Evolutionary conservation across 495 filamentous ascomycete genomes (phyloP).

Genomic region (Hyaloscypha finlandica): DNA sequence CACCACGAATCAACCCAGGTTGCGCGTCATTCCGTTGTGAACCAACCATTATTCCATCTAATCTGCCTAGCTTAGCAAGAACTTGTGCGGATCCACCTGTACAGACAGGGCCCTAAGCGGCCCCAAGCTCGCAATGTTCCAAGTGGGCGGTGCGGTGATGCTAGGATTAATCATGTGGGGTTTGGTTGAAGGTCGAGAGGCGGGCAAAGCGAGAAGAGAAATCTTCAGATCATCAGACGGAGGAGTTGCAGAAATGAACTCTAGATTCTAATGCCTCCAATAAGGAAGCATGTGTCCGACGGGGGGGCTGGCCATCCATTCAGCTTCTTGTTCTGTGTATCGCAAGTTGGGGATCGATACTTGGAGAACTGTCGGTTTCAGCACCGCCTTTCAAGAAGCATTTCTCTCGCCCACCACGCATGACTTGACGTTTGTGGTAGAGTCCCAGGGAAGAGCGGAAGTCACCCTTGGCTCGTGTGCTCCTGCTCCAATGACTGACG

Average conservation of each 20-base stretch:
- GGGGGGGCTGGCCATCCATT: not conserved
- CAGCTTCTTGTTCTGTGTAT: not conserved
- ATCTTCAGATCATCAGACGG: conserved; percentile 19
- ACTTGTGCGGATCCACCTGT: not conserved
- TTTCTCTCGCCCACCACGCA: conserved; percentile 15
- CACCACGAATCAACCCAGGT: conserved; percentile 7
- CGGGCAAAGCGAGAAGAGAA: not conserved
- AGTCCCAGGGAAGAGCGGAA: conserved; percentile 2
- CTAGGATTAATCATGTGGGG: conserved; percentile 23
- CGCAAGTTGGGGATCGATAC: not conserved
- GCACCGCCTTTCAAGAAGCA: conserved; percentile 3
- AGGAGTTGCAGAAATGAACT: not conserved
- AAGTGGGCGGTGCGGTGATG: conserved; percentile 25
- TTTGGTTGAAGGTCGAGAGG: not conserved
- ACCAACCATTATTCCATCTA: conserved; percentile 1
- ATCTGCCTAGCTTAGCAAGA: conserved; percentile 10
- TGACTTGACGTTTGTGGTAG: conserved; percentile 24
- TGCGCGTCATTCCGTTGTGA: conserved; percentile 24
- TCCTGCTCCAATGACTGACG: conserved; percentile 4
- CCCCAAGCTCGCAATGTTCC: conserved; percentile 26
- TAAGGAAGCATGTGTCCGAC: not conserved
- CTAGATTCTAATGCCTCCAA: not conserved
- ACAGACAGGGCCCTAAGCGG: conserved; percentile 20
- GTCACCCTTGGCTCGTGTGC: not conserved
- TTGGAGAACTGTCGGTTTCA: conserved; percentile 4